Conservation (phyloP, 1,139 yeast genomes). For the Torulaspora globosa region DNA sequence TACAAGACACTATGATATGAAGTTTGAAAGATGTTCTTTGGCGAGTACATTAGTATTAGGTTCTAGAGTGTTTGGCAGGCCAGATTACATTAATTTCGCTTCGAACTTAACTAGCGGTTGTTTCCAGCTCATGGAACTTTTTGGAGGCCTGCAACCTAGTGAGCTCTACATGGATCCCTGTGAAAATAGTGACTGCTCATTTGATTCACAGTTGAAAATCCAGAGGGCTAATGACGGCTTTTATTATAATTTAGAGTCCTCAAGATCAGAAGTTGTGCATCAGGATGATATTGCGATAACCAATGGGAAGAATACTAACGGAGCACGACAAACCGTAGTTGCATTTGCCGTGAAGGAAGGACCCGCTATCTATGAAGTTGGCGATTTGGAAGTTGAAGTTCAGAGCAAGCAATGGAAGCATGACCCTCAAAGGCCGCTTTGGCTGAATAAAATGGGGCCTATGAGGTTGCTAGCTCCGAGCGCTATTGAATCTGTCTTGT, state of each 20-base stretch:
- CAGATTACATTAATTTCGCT: slow-evolving; percentile 55
- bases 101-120: slow-evolving; percentile 65
- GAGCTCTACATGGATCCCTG: slow-evolving; percentile 40
- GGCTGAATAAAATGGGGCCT: slow-evolving; percentile 43
- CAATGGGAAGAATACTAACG: neutral
- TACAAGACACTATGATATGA: slow-evolving; percentile 37
- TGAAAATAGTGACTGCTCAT: slow-evolving; percentile 32
- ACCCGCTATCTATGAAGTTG: slow-evolving; percentile 8
- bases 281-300: neutral
- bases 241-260: slow-evolving; percentile 9
- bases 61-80: slow-evolving; percentile 49
- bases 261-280: slow-evolving; percentile 12
- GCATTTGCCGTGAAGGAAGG: slow-evolving; percentile 12
- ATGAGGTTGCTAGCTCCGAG: slow-evolving; percentile 67
- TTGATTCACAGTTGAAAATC: slow-evolving; percentile 29
- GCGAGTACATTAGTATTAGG: slow-evolving; percentile 74
- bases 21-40: slow-evolving; percentile 66
- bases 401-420: slow-evolving; percentile 17
- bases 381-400: slow-evolving; percentile 14
- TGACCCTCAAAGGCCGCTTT: slow-evolving; percentile 38
- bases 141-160: slow-evolving; percentile 45
- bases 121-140: slow-evolving; percentile 44
- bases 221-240: slow-evolving; percentile 21
- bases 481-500: slow-evolving; percentile 69
- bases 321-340: slow-evolving; percentile 7